A percentile compares a stretch with the other conserved stretches of the same genome.
These are phyloP conservation scores for Cucumis melo DNA, from an alignment of 306 rosid species.

Conservation along the genomic window DNA sequence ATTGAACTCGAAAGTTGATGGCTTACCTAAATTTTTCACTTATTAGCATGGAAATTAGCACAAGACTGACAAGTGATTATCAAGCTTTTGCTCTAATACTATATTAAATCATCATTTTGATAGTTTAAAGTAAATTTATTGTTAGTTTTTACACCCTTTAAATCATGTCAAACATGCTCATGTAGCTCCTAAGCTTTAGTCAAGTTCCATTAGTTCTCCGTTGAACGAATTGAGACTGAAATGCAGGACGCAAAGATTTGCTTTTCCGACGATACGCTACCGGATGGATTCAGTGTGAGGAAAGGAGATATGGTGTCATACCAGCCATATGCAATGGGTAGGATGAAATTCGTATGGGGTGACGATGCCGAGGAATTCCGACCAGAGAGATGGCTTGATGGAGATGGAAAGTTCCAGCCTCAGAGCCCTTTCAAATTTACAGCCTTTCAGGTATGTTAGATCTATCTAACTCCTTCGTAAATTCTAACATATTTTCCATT, in stretches of 20 bases:
- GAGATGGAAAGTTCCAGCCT: conserved; percentile 12
- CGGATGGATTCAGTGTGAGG: conserved; percentile 17
- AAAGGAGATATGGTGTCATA: conserved; percentile 14
- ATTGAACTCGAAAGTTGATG: neutral
- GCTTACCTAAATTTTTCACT: neutral
- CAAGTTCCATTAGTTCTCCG: neutral
- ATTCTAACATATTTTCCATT: too few species aligned
- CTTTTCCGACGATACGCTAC: conserved; percentile 14
- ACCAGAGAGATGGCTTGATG: conserved; percentile 21
- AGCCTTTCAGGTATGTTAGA: conserved; percentile 17
- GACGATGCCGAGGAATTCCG: conserved; percentile 23
- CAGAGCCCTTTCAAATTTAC: conserved; percentile 24
- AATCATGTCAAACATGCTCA: neutral
- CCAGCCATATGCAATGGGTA: conserved; percentile 21
- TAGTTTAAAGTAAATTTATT: too few species aligned
- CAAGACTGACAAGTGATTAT: too few species aligned
- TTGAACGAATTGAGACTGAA: neutral
- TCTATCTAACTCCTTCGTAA: neutral
- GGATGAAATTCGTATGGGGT: conserved; percentile 21
- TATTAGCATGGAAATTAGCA: neutral
- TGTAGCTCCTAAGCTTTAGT: neutral
- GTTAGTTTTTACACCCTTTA: too few species aligned
- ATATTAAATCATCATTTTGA: too few species aligned
- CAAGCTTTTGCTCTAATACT: neutral
- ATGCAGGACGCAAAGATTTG: conserved; percentile 13